These are phyloP conservation scores for Fabrea salina DNA, from an alignment of 169 alveolate genomes.

Conservation along the genomic window DNA sequence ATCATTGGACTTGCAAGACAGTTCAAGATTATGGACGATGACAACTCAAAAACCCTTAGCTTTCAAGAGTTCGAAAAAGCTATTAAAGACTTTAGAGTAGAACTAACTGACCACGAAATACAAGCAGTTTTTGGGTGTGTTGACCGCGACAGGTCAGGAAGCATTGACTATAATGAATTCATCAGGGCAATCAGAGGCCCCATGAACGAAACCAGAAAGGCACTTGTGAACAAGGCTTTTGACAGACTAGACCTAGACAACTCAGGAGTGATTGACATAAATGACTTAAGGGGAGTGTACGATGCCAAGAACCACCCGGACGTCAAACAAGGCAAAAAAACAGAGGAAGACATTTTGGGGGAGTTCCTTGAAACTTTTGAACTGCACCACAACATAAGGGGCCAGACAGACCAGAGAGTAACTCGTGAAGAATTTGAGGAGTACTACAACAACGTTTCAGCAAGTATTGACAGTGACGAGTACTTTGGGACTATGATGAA, in stretches of 20 bases:
- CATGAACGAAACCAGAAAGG: conserved; percentile 60
- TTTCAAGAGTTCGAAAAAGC: conserved; percentile 49
- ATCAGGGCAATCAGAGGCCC: conserved; percentile 70
- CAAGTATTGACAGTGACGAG: conserved; percentile 73
- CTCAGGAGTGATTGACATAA: conserved; percentile 58
- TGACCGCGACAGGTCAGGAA: conserved; percentile 65
- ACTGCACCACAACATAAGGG: conserved; percentile 47
- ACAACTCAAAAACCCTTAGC: conserved; percentile 39
- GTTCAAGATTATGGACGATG: conserved; percentile 61
- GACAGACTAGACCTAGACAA: conserved; percentile 57
- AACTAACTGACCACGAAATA: conserved; percentile 44
- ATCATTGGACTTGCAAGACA: conserved; percentile 47
- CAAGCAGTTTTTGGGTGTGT: conserved; percentile 57
- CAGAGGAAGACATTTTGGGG: conserved; percentile 52
- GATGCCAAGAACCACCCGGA: conserved; percentile 66
- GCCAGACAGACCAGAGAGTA: conserved; percentile 56
- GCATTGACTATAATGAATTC: conserved; percentile 73
- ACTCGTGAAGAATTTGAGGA: conserved; percentile 75
- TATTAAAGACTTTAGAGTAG: conserved; percentile 51
- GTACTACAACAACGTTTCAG: conserved; percentile 72
- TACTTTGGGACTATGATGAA: conserved; percentile 55
- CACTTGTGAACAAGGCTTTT: conserved; percentile 62
- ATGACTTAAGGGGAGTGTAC: conserved; percentile 55
- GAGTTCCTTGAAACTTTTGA: conserved; percentile 75
- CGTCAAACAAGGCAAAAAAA: conserved; percentile 49